These are phyloP conservation scores for Beta macrorhiza DNA, from an alignment of 179 eudicot genomes.

Conservation along the genomic window DNA sequence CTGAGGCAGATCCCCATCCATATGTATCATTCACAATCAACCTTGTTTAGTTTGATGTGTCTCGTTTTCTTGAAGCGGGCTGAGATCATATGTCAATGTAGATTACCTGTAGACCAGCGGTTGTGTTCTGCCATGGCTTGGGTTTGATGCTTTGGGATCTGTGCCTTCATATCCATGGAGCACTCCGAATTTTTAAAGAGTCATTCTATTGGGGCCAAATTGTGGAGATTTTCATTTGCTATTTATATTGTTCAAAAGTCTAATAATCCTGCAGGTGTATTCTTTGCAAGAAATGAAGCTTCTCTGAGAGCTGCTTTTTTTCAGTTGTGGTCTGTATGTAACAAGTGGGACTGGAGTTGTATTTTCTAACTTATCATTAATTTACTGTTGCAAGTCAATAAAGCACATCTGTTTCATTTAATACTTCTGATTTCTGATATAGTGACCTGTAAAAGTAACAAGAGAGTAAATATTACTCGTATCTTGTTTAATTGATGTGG, in stretches of 20 bases:
- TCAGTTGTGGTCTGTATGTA: constrained; percentile 17
- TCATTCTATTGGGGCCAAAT: constrained; percentile 16
- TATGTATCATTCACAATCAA: constrained; percentile 92
- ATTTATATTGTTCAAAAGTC: constrained; percentile 30
- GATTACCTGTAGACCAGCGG: constrained; percentile 25
- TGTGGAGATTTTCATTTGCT: constrained; percentile 13
- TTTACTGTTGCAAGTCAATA: constrained; percentile 17
- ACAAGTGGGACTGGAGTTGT: constrained; percentile 12
- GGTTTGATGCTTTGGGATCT: constrained; percentile 22
- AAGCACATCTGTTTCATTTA: background rate
- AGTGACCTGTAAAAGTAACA: no score
- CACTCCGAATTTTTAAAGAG: constrained; percentile 1
- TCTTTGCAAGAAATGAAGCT: constrained; percentile 20
- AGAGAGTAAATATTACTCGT: no score
- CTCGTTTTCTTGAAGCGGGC: constrained; percentile 19
- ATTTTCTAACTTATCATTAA: constrained; percentile 1
- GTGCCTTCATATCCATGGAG: constrained; percentile 22
- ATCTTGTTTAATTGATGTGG: no score
- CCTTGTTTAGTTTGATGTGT: constrained; percentile 46
- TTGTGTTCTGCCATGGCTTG: constrained; percentile 25
- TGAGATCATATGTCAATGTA: constrained; percentile 26
- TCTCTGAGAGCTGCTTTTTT: constrained; percentile 1
- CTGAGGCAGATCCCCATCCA: constrained; percentile 76
- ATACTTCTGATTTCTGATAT: background rate
- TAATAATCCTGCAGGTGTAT: constrained; percentile 28